These are phyloP conservation scores for Phalaenopsis hybrid DNA, from an alignment of 116 monocot species.

Conservation along the genomic window DNA sequence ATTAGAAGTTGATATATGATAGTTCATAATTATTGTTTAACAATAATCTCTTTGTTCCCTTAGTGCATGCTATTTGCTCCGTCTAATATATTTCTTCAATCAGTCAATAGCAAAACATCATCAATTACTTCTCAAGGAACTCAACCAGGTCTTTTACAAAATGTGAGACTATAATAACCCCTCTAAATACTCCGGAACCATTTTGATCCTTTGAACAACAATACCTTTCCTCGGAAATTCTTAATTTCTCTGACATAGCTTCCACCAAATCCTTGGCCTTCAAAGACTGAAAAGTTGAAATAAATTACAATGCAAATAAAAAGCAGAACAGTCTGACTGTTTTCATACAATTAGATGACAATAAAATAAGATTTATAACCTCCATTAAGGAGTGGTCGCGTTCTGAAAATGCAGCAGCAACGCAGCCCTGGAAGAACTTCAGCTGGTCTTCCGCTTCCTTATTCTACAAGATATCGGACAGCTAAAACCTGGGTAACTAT, in stretches of 20 bases:
- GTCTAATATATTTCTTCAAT: too few species aligned
- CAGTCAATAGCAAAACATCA: too few species aligned
- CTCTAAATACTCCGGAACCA: neutral
- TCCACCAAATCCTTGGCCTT: constrained; percentile 71
- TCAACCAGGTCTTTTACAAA: too few species aligned
- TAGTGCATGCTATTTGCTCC: too few species aligned
- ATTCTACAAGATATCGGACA: constrained; percentile 51
- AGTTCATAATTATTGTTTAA: neutral
- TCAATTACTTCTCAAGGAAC: too few species aligned
- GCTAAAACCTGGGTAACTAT: neutral
- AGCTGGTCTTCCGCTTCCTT: constrained; percentile 84
- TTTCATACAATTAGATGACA: neutral
- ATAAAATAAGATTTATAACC: constrained; percentile 25
- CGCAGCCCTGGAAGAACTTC: constrained; percentile 83
- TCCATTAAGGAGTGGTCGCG: constrained; percentile 86
- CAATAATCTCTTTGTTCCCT: too few species aligned
- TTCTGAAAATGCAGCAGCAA: constrained; percentile 88
- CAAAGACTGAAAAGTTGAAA: constrained; percentile 40
- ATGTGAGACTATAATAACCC: too few species aligned
- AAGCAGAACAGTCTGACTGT: neutral
- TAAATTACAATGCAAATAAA: neutral
- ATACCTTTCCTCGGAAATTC: constrained; percentile 49
- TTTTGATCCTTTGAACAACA: neutral
- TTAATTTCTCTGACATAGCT: constrained; percentile 41
- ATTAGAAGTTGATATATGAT: neutral